Base-by-base conservation (phyloP, 2,329 filamentous ascomycete species). In the Penicillium expansum region DNA sequence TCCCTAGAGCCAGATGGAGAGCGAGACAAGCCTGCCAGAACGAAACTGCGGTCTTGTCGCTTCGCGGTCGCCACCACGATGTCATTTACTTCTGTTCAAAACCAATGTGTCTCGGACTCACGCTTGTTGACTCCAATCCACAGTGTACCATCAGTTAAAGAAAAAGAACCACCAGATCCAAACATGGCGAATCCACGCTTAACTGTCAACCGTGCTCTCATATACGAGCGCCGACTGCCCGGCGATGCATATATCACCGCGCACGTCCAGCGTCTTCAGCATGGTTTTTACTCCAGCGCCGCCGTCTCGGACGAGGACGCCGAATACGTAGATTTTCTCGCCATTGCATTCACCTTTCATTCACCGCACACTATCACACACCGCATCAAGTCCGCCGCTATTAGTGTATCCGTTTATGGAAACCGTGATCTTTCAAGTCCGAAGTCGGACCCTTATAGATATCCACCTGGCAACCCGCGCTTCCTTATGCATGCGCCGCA, bases 401-500 rank as follows among this genome's bases (percentile, higher is more conserved):
- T 81, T 22, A 71, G 70, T 20, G 77, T 77, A 2, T 72, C 71
- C 1, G 50, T 72, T 8, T 54, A 58, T 10, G 56, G 61, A 20
- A 47, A 29, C 20, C 54, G 22, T 20, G 48, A 60, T 18, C 30
- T 48, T 3, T 32, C 55, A 5, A 54, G 32, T 8, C 55, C 60
- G 16, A 22, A 42, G 2, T 43, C 37, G 4, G 24, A 47, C 32
- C 57, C 51, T 6, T 37, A 39, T 33, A 48, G 57, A n/a, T 35
- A 49, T 42, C 65, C 65, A 3, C 63, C 64, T 3, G 60, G 56
- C 11, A 73, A 70, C 48, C 76, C 79, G 7, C 70, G 73, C 14
- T 79, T 82, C 45, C 66, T 82, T 18, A 78, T 77, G 68, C 79
- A 81, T 63, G 79, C 80, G 5, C 79, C 79, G 10, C 79, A 82